These are phyloP conservation scores for Schoenoplectus tabernaemontani DNA, from an alignment of 202 grass and related monocot genomes.

Conservation along the genomic window DNA sequence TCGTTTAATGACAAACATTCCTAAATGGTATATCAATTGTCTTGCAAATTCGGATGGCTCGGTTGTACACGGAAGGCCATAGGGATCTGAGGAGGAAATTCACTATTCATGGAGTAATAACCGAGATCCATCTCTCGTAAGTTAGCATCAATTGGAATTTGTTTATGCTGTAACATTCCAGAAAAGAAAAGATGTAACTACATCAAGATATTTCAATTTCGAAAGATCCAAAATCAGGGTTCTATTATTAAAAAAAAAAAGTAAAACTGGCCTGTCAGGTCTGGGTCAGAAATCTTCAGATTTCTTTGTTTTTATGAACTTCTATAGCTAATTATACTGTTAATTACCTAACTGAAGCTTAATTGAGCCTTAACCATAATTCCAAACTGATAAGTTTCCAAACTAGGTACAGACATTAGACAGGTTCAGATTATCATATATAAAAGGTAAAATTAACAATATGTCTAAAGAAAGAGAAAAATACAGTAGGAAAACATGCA, in stretches of 20 bases:
- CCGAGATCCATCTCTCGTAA: slow-evolving; percentile 77
- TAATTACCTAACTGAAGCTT: neutral
- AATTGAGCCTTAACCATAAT: neutral
- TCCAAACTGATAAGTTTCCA: neutral
- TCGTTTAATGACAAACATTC: neutral
- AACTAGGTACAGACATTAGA: neutral
- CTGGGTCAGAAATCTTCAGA: neutral
- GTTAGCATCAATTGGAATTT: slow-evolving; percentile 39
- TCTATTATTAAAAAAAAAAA: neutral
- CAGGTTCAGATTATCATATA: neutral
- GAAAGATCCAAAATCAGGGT: neutral
- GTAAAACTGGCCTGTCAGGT: neutral
- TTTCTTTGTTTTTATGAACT: neutral
- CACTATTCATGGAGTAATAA: slow-evolving; percentile 52
- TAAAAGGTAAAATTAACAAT: neutral
- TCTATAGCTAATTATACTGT: neutral
- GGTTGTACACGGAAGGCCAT: slow-evolving; percentile 86
- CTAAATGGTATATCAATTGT: slow-evolving; percentile 32
- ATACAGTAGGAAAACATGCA: neutral
- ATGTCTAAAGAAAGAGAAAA: neutral
- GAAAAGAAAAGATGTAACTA: neutral
- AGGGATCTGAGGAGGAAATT: slow-evolving; percentile 76
- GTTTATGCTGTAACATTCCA: slow-evolving; percentile 30
- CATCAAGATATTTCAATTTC: neutral
- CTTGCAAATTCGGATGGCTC: slow-evolving; percentile 84